phyloP scores from a whole-genome alignment of 805 yeast species.

The Starmerella floricola region DNA sequence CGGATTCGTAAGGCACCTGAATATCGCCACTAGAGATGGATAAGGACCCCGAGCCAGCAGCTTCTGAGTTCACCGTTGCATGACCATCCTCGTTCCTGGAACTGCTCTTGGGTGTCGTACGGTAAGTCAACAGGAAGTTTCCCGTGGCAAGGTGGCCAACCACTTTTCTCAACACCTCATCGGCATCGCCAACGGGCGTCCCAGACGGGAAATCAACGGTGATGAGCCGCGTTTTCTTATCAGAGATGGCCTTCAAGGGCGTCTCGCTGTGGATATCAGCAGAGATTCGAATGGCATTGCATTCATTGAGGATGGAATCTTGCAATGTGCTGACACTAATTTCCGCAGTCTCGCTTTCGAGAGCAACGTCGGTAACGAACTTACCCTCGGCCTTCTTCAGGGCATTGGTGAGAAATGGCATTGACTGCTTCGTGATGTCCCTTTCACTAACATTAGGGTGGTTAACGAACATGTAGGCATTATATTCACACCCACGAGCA shows the following conservation, averaged over 20 bases:
- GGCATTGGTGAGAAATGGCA: constrained; percentile 22
- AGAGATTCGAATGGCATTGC: constrained; percentile 40
- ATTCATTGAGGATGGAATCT: constrained; percentile 30
- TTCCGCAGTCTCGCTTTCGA: constrained; percentile 6
- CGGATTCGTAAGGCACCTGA: constrained; percentile 21
- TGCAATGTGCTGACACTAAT: constrained; percentile 2
- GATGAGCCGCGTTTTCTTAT: constrained; percentile 51
- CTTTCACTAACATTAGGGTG: constrained; percentile 41
- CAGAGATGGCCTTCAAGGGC: constrained; percentile 44
- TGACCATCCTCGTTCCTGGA: too few relatives aligned
- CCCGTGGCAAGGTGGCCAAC: constrained; percentile 27
- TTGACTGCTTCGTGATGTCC: constrained; percentile 30
- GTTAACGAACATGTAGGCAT: constrained; percentile 45
- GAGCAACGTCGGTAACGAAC: constrained; percentile 5
- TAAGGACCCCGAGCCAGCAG: too few relatives aligned
- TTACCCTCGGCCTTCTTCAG: constrained; percentile 20
- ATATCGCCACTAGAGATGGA: too few relatives aligned
- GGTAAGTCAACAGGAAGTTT: constrained; percentile 29
- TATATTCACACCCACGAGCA: constrained; percentile 35
- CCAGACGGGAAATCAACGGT: constrained; percentile 40
- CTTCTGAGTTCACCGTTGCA: too few relatives aligned
- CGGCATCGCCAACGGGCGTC: constrained; percentile 11
- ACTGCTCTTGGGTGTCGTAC: constrained; percentile 28
- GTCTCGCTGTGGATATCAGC: constrained; percentile 30
- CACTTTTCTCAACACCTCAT: constrained; percentile 25